Conservation (phyloP, 2,329 filamentous ascomycete species). For the Cladophialophora bantiana region DNA sequence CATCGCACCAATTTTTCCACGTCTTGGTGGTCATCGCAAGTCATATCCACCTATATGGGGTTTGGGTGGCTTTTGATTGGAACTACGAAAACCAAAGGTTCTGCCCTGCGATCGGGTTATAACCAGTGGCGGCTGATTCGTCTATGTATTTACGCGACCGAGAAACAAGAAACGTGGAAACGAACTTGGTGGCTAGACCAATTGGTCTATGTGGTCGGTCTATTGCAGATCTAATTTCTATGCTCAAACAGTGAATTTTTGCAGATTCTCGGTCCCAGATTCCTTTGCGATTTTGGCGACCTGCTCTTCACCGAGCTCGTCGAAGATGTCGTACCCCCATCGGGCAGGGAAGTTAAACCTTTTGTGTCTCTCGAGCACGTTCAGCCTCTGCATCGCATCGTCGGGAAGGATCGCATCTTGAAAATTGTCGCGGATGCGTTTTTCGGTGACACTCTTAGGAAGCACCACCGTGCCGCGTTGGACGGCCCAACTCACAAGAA, state of each 20-base stretch:
- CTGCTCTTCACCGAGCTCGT: constrained; percentile 46
- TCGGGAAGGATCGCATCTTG: constrained; percentile 50
- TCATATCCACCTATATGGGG: constrained; percentile 49
- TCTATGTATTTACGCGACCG: not conserved
- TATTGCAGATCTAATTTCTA: not conserved
- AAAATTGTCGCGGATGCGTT: constrained; percentile 59
- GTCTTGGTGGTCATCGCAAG: constrained; percentile 51
- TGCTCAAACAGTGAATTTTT: constrained; percentile 32
- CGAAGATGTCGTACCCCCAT: constrained; percentile 50
- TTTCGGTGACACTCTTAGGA: constrained; percentile 62
- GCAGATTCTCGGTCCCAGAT: constrained; percentile 30
- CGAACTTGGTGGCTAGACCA: not conserved
- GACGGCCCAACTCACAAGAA: constrained; percentile 63
- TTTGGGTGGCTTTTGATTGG: constrained; percentile 46
- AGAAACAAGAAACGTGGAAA: not conserved
- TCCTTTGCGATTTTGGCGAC: constrained; percentile 39
- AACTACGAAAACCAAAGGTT: constrained; percentile 41
- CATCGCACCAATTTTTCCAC: constrained; percentile 48
- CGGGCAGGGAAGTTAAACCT: constrained; percentile 48
- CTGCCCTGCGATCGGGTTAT: constrained; percentile 28
- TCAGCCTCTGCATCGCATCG: constrained; percentile 45
- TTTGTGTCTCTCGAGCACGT: constrained; percentile 47
- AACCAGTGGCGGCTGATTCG: not conserved
- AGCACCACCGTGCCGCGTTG: constrained; percentile 62
- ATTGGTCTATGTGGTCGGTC: not conserved